Evolutionary conservation across 2,329 filamentous ascomycete genomes (phyloP), one percentile per base, ranked within the genome.

Genomic region (Chaetomiaceae sp.): DNA sequence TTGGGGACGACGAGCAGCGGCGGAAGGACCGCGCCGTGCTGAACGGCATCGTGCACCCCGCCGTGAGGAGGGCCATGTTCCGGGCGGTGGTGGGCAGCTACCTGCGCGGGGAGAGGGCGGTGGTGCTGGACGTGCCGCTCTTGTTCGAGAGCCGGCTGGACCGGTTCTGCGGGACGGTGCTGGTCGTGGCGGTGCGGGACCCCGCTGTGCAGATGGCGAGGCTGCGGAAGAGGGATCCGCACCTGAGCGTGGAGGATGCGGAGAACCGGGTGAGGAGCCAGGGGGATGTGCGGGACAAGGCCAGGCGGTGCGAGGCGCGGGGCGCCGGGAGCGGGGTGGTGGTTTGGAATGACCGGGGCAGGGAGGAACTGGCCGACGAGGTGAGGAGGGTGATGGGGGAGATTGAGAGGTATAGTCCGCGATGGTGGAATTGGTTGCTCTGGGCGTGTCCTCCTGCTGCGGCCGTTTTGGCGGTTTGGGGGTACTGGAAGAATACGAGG

Each of bases 11-110:
- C 43, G 81, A 86, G 25, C 86, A 90, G 61, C 77, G 80, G 52
- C 79, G 80, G 63, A 78, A 75, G 58, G 90, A 96, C 68, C 78
- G 92, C 23, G 82, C 78, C 48, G 84, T 87, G 27, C 77, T 99
- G 13, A 97, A 97, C 67, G 76, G 81, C 44, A 97, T 99, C 60
- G 89, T 97, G 46, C 94, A 99, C 68, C 94, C 94, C 0, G 90
- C 89, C 0, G 91, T 99, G 37, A 79, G 91, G 36, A 78, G 75
- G 65, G 90, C 88, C 68, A 92, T 96, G 79, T 89, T 90, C 69
- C 82, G 78, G 63, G 76, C 80, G 43, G 80, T 97, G 52, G 65
- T 90, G n/a, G 74, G 76, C 56, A 82, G 81, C 61, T 96, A 96
- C 65, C 51, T 94, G 13, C 71, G 71, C 1, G 92, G 94, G 0